Conservation (phyloP, 768 basidiomycete species). For the Pleurotus tuber-regium region DNA sequence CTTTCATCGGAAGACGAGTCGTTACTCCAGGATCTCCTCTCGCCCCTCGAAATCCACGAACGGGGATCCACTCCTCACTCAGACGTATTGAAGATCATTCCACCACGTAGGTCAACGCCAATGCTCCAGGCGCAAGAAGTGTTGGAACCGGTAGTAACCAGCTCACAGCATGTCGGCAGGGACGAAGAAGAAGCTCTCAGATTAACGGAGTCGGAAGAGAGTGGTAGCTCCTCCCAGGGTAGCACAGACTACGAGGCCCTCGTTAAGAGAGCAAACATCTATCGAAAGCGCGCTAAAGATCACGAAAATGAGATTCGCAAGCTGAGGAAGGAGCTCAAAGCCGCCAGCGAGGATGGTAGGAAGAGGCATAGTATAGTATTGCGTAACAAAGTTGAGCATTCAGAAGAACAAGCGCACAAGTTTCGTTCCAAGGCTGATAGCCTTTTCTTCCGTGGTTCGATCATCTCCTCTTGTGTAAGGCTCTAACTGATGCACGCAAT, state of each 20-base stretch:
- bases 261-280: background rate
- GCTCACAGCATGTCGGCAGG: background rate
- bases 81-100: slow-evolving; percentile 1
- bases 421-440: slow-evolving; percentile 3
- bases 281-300: slow-evolving; percentile 1
- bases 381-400: background rate
- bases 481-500: background rate
- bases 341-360: background rate
- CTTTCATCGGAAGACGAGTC: background rate
- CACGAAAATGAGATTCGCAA: background rate
- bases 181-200: background rate
- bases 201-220: slow-evolving; percentile 1
- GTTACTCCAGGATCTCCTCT: slow-evolving; percentile 2
- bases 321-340: background rate
- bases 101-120: slow-evolving; percentile 3
- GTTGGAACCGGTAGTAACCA: background rate
- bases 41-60: slow-evolving; percentile 4
- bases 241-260: background rate
- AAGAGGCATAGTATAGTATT: slow-evolving; percentile 1
- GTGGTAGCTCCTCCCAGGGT: slow-evolving; percentile 1
- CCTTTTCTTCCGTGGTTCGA: slow-evolving; percentile 1
- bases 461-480: background rate
- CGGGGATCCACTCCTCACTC: background rate
- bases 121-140: background rate
- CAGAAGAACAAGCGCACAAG: slow-evolving; percentile 1